phyloP scores from a whole-genome alignment of 139 green algal genomes.

The Volvox africanus region DNA sequence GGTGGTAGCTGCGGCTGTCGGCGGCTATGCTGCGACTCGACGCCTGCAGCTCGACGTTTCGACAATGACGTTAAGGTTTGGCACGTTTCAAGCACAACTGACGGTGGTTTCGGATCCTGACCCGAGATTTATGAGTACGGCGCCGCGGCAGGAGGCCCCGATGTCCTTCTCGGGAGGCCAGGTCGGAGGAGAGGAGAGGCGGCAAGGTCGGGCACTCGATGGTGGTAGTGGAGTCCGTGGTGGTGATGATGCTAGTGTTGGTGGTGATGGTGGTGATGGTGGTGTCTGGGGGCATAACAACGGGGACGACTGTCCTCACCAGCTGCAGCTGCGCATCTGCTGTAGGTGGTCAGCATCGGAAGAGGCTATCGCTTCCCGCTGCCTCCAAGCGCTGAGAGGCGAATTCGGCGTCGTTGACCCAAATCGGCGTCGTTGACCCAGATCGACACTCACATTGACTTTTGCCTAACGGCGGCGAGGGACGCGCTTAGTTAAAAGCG shows the following conservation, averaged over 20 bases:
- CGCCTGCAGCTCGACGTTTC: neutral
- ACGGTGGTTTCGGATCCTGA: neutral
- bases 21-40: neutral
- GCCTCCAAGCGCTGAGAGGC: neutral
- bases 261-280: neutral
- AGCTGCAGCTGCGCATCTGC: too few relatives aligned
- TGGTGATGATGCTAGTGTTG: neutral
- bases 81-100: neutral
- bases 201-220: neutral
- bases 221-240: neutral
- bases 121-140: neutral
- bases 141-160: neutral
- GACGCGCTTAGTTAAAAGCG: too few relatives aligned
- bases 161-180: too few relatives aligned
- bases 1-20: neutral
- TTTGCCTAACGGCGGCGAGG: too few relatives aligned
- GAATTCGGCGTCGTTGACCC: neutral
- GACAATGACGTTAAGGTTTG: neutral
- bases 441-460: too few relatives aligned
- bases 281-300: neutral
- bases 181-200: neutral
- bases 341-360: slow-evolving; percentile 12
- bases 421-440: too few relatives aligned
- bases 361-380: neutral
- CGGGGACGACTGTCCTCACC: too few relatives aligned